Conservation (phyloP, 2,329 filamentous ascomycete species). For the Ophiosphaerella herpotricha region DNA sequence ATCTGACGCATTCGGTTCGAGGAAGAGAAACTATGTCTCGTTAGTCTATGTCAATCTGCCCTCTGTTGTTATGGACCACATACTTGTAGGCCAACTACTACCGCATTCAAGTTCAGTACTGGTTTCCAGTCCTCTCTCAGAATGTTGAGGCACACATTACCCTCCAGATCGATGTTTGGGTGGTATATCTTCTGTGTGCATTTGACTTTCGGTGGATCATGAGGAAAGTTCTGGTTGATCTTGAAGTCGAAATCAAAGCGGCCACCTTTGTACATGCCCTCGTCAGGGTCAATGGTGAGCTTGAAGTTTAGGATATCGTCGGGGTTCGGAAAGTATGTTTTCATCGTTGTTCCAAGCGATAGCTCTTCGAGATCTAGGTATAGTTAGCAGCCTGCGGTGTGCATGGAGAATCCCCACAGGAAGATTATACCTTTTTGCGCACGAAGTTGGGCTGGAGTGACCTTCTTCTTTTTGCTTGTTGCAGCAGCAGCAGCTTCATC, state of each 20-base stretch:
- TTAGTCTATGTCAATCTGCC: conserved; percentile 6
- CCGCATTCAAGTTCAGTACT: conserved; percentile 92
- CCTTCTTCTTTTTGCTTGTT: conserved; percentile 94
- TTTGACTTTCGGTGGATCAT: conserved; percentile 96
- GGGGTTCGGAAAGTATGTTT: conserved; percentile 77
- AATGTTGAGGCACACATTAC: conserved; percentile 98
- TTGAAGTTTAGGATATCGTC: conserved; percentile 86
- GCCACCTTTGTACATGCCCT: conserved; percentile 86
- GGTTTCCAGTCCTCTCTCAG: conserved; percentile 98
- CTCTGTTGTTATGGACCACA: conserved; percentile 18
- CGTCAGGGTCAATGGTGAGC: conserved; percentile 81
- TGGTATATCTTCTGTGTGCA: conserved; percentile 99
- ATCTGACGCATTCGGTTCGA: conserved; percentile 95
- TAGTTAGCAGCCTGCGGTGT: conserved; percentile 11
- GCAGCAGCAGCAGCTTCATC: conserved; percentile 83
- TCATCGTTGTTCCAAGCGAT: conserved; percentile 78
- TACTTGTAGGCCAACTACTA: conserved; percentile 91
- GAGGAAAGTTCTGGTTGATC: conserved; percentile 94
- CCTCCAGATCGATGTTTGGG: conserved; percentile 96
- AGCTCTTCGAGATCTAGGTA: conserved; percentile 76
- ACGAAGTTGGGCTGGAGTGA: conserved; percentile 91
- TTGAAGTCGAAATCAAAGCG: conserved; percentile 87
- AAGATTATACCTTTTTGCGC: conserved; percentile 81
- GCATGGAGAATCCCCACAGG: no score
- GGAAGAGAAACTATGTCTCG: conserved; percentile 78